A percentile compares a stretch with the other conserved stretches of the same genome.
Conservation (phyloP, 257 asterid species). For the Euphrasia confusa region DNA sequence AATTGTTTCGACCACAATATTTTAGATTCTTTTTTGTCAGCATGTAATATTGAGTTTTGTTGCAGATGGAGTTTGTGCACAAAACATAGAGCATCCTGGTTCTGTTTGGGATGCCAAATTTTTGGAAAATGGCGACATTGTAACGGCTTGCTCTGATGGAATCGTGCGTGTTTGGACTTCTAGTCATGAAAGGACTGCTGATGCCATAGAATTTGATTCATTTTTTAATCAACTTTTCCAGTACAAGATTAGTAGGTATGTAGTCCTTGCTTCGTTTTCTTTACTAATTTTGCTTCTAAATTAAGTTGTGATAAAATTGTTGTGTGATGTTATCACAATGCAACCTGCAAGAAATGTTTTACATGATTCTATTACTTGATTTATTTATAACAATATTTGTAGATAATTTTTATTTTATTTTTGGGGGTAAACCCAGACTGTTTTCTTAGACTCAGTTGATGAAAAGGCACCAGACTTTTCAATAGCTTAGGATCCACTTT, state of each 20-base stretch:
- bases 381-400: neutral
- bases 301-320: slow-evolving; percentile 8
- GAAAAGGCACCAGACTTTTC: neutral
- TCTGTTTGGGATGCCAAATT: slow-evolving; percentile 98
- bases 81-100: slow-evolving; percentile 96
- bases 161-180: slow-evolving; percentile 87
- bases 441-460: slow-evolving; percentile 16
- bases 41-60: slow-evolving; percentile 26
- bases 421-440: neutral
- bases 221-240: slow-evolving; percentile 63
- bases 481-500: slow-evolving; percentile 15
- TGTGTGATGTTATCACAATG: slow-evolving; percentile 4
- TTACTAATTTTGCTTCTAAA: slow-evolving; percentile 9
- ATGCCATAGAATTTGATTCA: slow-evolving; percentile 58
- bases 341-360: neutral
- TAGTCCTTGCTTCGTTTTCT: slow-evolving; percentile 24
- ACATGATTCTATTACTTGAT: slow-evolving; percentile 16
- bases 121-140: slow-evolving; percentile 84
- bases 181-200: slow-evolving; percentile 64
- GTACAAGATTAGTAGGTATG: slow-evolving; percentile 78
- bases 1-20: slow-evolving; percentile 17
- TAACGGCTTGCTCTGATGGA: slow-evolving; percentile 97
- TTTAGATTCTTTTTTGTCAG: slow-evolving; percentile 6
- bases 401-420: neutral
- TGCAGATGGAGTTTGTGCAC: slow-evolving; percentile 94